phyloP scores from a whole-genome alignment of 495 filamentous ascomycete species.

The Penicillium coffeae region DNA sequence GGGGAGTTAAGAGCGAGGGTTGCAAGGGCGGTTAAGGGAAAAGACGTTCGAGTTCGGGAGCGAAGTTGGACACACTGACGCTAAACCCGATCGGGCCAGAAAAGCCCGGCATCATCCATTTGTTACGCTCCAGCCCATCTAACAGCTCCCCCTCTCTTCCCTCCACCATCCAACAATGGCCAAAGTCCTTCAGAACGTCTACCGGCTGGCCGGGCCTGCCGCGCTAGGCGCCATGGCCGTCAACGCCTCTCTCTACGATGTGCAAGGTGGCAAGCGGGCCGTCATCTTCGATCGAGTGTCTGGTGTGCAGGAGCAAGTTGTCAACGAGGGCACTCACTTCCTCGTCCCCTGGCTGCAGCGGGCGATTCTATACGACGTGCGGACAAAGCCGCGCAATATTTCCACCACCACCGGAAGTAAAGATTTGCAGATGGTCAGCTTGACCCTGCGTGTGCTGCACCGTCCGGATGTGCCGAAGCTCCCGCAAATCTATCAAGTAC shows the following conservation, averaged over 20 bases:
- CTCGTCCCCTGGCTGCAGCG: constrained; percentile 93
- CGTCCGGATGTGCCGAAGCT: constrained; percentile 87
- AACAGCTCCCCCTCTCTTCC: constrained; percentile 20
- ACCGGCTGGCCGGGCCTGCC: constrained; percentile 67
- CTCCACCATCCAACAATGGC: constrained; percentile 46
- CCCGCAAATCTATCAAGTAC: constrained; percentile 97
- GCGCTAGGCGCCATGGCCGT: constrained; percentile 57
- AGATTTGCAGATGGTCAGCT: constrained; percentile 99
- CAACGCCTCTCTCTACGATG: constrained; percentile 88
- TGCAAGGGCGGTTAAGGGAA: constrained; percentile 23
- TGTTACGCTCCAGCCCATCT: constrained; percentile 21
- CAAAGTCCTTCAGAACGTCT: constrained; percentile 57
- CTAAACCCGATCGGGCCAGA: constrained; percentile 45
- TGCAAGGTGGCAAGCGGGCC: constrained; percentile 86
- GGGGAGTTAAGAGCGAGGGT: constrained; percentile 16
- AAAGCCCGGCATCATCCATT: constrained; percentile 36
- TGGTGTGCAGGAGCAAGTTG: constrained; percentile 87
- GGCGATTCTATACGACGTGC: constrained; percentile 95
- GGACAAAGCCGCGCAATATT: constrained; percentile 95
- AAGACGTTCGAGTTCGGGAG: constrained; percentile 29
- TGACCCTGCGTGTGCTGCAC: constrained; percentile 94
- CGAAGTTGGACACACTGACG: constrained; percentile 31
- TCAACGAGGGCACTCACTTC: constrained; percentile 97
- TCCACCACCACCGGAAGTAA: constrained; percentile 97
- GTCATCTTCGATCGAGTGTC: constrained; percentile 97